Evolutionary conservation across 441 rosid species (phyloP), one percentile per base, ranked within the genome.

Genomic region (Pelargonium citronellum): DNA sequence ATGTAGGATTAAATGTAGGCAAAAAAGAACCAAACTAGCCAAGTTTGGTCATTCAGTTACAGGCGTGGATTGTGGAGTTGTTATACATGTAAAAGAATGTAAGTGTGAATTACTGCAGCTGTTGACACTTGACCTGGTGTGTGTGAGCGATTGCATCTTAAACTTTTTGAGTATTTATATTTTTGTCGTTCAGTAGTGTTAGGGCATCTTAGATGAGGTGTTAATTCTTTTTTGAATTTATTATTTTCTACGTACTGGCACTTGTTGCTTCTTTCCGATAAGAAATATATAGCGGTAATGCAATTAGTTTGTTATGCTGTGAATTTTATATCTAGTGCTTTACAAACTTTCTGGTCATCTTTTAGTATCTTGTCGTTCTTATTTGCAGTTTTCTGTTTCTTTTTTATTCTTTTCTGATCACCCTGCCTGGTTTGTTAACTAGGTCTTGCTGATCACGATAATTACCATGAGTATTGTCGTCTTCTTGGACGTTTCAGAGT

Each of bases 361-460:
- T 46, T 39, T 39, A 39, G 43, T 39, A 39, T 9, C 43, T 39
- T 39, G 43, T 7, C 43, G 10, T 39, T 39, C 43, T 8, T 41
- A 8, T 41, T 8, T 24, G 16, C 34, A 24, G 39, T 63, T 57
- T 19, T 30, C 15, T 61, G 9, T 27, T 13, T n/a, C 8, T 63
- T 13, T 30, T 6, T 34, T 30, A 0, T 7, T 7, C 11, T 16
- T 5, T 63, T 17, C 11, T 63, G 44, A 63, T 7, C 46, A 27
- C 15, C 7, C 15, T 6, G 20, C 17, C 9, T 63, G 44, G 46
- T 30, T 63, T 74, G 83, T 66, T 69, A 51, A 71, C 78, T 81
- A 96, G 99, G 99, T 77, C 99, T 96, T 81, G 91, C 95, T 77
- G 97, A 96, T 89, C 99, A 96, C 83, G 97, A 93, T 78, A 96